phyloP scores from a whole-genome alignment of 129 eudicot species.

The Lactuca saligna region DNA sequence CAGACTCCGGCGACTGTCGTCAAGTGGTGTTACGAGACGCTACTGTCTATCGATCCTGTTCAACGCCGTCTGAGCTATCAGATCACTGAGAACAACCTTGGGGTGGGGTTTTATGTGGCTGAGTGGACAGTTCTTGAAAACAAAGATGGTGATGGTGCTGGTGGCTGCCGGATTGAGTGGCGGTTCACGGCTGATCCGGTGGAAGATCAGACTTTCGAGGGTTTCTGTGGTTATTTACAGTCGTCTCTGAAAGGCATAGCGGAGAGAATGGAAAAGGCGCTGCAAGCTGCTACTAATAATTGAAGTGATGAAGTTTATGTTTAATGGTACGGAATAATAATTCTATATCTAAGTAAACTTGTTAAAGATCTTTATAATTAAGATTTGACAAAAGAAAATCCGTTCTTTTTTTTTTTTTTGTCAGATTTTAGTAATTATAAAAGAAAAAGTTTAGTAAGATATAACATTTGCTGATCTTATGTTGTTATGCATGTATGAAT shows the following conservation, averaged over 20 bases:
- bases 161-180: not conserved
- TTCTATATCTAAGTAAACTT: not conserved
- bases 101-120: not conserved
- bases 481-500: not conserved
- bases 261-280: not conserved
- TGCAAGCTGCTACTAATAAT: not conserved
- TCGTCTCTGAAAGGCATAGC: not conserved
- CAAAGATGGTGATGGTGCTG: not conserved
- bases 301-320: not conserved
- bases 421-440: not conserved
- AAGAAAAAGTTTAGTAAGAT: no score
- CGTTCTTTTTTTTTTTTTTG: not conserved
- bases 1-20: not conserved
- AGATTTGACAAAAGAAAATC: not conserved
- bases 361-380: not conserved
- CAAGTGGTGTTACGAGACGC: not conserved
- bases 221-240: not conserved
- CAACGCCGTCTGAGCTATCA: not conserved
- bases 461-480: no score
- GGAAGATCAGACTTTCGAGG: not conserved
- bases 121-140: not conserved
- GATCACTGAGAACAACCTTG: not conserved
- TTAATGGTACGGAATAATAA: not conserved
- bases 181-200: constrained; percentile 1
- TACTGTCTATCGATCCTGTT: not conserved